Percentiles rank a stretch among this genome's conserved stretches.
Evolutionary conservation across 805 yeast genomes (phyloP).

Genomic region (Kazachstania bromeliacearum): DNA sequence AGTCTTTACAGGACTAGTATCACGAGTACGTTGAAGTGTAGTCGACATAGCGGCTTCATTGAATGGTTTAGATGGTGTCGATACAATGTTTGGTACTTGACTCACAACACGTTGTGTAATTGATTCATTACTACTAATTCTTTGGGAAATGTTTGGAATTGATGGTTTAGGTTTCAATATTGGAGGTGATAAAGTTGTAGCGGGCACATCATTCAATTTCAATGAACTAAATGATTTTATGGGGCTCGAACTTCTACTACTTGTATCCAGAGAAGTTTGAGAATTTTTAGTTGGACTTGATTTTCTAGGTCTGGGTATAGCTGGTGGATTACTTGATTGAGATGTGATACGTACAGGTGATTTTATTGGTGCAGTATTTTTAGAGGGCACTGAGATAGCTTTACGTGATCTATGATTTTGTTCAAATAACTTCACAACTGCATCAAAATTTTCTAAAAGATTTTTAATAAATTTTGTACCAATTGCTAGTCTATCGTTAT

Average conservation of each 20-base stretch:
- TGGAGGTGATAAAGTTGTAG: slow-evolving; percentile 8
- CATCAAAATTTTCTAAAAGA: slow-evolving; percentile 42
- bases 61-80: background rate
- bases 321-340: slow-evolving; percentile 11
- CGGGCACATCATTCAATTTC: background rate
- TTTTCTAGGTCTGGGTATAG: slow-evolving; percentile 22
- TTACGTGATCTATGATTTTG: slow-evolving; percentile 5
- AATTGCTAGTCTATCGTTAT: slow-evolving; percentile 40
- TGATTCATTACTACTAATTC: slow-evolving; percentile 14
- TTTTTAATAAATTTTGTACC: slow-evolving; percentile 47
- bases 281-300: slow-evolving; percentile 17
- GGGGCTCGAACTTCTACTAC: slow-evolving; percentile 9
- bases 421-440: slow-evolving; percentile 18
- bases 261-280: background rate
- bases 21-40: no score
- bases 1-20: no score
- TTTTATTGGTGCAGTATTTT: background rate
- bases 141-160: slow-evolving; percentile 8
- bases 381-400: slow-evolving; percentile 1
- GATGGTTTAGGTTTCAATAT: background rate
- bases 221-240: slow-evolving; percentile 7
- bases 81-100: background rate
- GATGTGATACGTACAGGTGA: background rate
- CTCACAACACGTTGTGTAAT: slow-evolving; percentile 2
- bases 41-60: no score